phyloP scores from a whole-genome alignment of 768 basidiomycete genomes.

The Leccinum longicurvipes region DNA sequence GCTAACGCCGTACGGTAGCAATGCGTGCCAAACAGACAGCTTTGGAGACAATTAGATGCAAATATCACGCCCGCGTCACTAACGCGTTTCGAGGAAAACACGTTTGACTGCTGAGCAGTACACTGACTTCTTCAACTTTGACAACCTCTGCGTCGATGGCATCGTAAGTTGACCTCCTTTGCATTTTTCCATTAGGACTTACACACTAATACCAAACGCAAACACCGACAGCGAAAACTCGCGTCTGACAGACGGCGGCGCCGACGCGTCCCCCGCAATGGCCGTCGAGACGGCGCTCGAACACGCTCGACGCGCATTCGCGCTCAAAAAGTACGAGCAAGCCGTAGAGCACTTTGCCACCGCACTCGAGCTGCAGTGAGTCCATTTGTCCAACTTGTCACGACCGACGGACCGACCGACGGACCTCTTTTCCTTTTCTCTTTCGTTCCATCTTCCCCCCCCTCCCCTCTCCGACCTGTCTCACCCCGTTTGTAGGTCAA shows the following conservation, averaged over 20 bases:
- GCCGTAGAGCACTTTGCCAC: slow-evolving; percentile 81
- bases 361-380: slow-evolving; percentile 81
- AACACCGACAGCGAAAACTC: slow-evolving; percentile 16
- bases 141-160: too few species aligned
- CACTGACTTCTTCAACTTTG: too few species aligned
- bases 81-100: too few species aligned
- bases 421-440: background rate
- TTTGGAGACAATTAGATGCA: too few species aligned
- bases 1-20: too few species aligned
- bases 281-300: slow-evolving; percentile 61
- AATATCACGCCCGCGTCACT: too few species aligned
- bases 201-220: background rate
- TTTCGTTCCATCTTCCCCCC: too few species aligned
- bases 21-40: too few species aligned
- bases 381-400: too few species aligned
- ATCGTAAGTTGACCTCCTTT: slow-evolving; percentile 21
- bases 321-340: slow-evolving; percentile 81
- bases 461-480: background rate
- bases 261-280: slow-evolving; percentile 29
- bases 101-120: too few species aligned
- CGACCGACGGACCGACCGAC: too few species aligned
- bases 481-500: slow-evolving; percentile 47
- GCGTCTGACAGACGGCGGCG: background rate
- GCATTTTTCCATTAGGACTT: too few species aligned
- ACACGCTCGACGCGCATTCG: slow-evolving; percentile 84